phyloP scores from a whole-genome alignment of 2,329 filamentous ascomycete genomes.

The Colletotrichum theobromicola region DNA sequence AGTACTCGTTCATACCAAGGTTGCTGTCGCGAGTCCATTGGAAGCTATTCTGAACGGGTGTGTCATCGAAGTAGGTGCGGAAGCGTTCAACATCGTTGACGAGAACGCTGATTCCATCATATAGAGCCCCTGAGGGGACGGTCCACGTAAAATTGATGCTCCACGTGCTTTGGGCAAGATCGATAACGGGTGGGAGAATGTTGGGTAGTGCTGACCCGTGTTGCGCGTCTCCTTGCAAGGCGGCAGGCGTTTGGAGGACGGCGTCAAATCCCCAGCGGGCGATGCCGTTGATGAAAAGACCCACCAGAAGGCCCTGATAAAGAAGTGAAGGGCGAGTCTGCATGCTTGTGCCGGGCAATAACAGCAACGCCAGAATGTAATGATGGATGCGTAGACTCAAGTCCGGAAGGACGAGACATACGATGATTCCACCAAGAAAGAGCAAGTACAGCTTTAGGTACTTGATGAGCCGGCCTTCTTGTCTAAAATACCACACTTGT shows the following conservation, averaged over 20 bases:
- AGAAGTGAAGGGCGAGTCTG: constrained; percentile 84
- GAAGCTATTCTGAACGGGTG: constrained; percentile 52
- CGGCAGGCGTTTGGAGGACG: constrained; percentile 80
- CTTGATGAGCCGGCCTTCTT: constrained; percentile 79
- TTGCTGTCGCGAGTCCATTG: constrained; percentile 61
- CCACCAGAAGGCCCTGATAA: constrained; percentile 89
- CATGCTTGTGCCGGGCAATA: constrained; percentile 87
- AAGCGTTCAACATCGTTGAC: constrained; percentile 88
- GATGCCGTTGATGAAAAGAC: constrained; percentile 92
- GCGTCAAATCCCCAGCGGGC: constrained; percentile 93
- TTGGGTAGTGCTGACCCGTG: constrained; percentile 66
- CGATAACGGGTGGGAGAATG: constrained; percentile 53
- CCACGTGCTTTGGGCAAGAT: constrained; percentile 54
- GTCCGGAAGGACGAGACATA: constrained; percentile 74
- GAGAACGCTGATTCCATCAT: constrained; percentile 79
- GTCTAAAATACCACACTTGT: constrained; percentile 85
- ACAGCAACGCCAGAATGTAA: constrained; percentile 86
- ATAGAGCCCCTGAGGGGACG: constrained; percentile 50
- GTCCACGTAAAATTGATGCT: constrained; percentile 69
- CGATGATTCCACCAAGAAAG: constrained; percentile 69
- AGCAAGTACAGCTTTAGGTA: constrained; percentile 81
- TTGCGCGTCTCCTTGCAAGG: constrained; percentile 73
- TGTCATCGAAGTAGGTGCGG: constrained; percentile 70
- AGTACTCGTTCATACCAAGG: constrained; percentile 68
- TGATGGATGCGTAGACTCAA: constrained; percentile 91